These are phyloP conservation scores for Hypoxylon lienhwacheense DNA, from an alignment of 495 filamentous ascomycete species.

Conservation along the genomic window DNA sequence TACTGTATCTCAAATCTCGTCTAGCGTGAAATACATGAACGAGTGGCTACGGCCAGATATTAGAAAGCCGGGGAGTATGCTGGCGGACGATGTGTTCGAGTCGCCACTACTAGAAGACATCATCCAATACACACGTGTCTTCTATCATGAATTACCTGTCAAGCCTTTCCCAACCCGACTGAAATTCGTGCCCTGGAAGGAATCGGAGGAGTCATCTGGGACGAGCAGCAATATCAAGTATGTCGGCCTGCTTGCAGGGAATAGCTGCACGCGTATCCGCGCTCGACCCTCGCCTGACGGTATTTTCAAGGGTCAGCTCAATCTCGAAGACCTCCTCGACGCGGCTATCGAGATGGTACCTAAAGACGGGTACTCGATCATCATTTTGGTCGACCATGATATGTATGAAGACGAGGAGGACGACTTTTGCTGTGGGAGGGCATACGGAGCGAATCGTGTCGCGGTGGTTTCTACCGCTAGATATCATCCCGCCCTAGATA, in stretches of 20 bases:
- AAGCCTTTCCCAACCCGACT: conserved; percentile 45
- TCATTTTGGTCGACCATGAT: conserved; percentile 63
- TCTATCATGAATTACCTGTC: conserved; percentile 62
- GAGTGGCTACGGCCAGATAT: conserved; percentile 42
- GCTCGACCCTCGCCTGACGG: conserved; percentile 53
- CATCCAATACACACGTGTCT: conserved; percentile 57
- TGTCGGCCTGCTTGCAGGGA: conserved; percentile 49
- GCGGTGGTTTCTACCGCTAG: conserved; percentile 61
- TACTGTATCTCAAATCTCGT: conserved; percentile 44
- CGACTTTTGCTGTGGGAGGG: conserved; percentile 66
- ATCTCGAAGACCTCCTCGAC: conserved; percentile 67
- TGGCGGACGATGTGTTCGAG: not conserved
- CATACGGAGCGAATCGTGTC: conserved; percentile 65
- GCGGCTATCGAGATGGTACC: conserved; percentile 58
- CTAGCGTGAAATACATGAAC: conserved; percentile 40
- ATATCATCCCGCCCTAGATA: conserved; percentile 60
- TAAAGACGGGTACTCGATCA: conserved; percentile 60
- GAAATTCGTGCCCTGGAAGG: conserved; percentile 51
- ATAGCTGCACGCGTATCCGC: conserved; percentile 55
- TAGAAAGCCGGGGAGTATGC: not conserved
- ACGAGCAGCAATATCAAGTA: conserved; percentile 14
- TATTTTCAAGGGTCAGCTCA: conserved; percentile 56
- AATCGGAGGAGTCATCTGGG: conserved; percentile 31
- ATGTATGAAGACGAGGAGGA: conserved; percentile 69
- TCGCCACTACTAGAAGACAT: conserved; percentile 43